Percentiles rank a stretch among this genome's conserved stretches.
phyloP scores from a whole-genome alignment of 73 alveolate species.

The Tetrahymena thermophila region DNA sequence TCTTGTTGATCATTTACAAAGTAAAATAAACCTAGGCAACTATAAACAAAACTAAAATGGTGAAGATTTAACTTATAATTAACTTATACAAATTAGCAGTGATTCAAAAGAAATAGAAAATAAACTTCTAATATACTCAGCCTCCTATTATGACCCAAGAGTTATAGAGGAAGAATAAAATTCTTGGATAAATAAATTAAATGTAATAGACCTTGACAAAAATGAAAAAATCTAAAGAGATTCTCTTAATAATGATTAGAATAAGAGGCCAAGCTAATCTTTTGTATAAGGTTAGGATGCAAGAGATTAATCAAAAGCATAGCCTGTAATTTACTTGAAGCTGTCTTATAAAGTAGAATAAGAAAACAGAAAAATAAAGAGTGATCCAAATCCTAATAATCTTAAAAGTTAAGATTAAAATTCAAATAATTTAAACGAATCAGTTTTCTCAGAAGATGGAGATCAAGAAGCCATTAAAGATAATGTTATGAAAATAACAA shows the following conservation, averaged over 20 bases:
- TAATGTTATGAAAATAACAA: neutral
- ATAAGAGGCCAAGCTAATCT: neutral
- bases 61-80: neutral
- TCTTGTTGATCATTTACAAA: neutral
- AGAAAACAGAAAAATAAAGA: neutral
- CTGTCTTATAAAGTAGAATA: neutral
- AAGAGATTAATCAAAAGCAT: neutral
- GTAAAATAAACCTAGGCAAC: neutral
- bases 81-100: neutral
- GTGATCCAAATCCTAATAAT: neutral
- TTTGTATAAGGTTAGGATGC: neutral
- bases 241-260: neutral
- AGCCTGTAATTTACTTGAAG: neutral
- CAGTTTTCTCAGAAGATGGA: neutral
- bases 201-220: neutral
- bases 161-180: neutral
- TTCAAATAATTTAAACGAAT: neutral
- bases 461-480: neutral
- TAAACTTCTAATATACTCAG: neutral
- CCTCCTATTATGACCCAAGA: neutral
- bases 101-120: neutral
- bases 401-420: neutral
- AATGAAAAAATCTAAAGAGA: neutral
- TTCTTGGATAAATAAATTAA: neutral
- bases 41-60: neutral